Conservation (phyloP, 2,329 filamentous ascomycete species). For the Trichoderma pleuroti region DNA sequence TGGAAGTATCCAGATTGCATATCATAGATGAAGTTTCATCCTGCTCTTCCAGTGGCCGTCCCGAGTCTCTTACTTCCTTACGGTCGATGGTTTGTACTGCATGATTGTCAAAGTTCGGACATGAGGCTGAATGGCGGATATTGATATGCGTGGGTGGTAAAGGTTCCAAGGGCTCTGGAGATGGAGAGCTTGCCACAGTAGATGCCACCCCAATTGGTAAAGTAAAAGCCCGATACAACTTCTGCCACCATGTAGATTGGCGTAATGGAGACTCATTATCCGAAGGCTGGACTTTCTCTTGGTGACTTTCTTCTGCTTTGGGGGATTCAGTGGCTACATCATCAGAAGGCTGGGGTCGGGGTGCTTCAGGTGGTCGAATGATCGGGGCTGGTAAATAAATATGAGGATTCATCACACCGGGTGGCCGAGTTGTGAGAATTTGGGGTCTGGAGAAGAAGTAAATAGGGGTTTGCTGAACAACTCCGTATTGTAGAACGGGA, state of each 20-base stretch:
- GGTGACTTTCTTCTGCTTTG: not conserved
- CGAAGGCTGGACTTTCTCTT: not conserved
- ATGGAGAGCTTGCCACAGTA: conserved; percentile 33
- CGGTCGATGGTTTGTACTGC: not conserved
- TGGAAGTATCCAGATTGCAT: not conserved
- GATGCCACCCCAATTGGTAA: conserved; percentile 35
- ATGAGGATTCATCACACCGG: not conserved
- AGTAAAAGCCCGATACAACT: conserved; percentile 27
- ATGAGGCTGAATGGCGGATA: not conserved
- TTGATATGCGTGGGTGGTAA: conserved; percentile 7
- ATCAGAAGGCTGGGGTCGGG: not conserved
- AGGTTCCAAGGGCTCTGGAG: conserved; percentile 22
- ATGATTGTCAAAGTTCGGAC: not conserved
- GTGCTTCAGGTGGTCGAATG: not conserved
- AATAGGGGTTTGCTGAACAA: not conserved
- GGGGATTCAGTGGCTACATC: not conserved
- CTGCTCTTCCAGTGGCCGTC: not conserved
- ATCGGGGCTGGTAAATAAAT: not conserved
- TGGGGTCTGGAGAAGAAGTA: not conserved
- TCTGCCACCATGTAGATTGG: conserved; percentile 29
- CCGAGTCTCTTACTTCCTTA: not conserved
- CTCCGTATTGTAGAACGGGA: not conserved
- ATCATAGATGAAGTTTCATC: not conserved
- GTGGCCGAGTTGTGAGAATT: not conserved
- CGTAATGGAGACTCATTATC: conserved; percentile 14